Conservation (phyloP, 441 rosid species). For the Populus hybrid region DNA sequence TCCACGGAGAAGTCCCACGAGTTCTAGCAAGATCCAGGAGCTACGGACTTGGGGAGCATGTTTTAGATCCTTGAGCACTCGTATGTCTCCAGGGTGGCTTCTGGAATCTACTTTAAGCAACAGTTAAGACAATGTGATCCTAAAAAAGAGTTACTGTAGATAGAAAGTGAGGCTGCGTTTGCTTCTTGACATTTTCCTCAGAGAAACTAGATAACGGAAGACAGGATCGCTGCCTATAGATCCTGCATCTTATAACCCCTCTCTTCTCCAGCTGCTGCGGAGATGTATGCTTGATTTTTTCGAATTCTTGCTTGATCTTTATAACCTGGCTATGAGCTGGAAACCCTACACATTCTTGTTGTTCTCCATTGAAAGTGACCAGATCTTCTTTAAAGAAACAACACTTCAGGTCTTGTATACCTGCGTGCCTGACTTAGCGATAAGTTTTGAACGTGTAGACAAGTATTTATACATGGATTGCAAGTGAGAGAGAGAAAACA, state of each 20-base stretch:
- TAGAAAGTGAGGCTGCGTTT: conserved; percentile 6
- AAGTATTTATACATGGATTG: neutral
- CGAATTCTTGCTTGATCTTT: conserved; percentile 49
- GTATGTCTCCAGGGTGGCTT: conserved; percentile 50
- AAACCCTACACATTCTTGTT: conserved; percentile 21
- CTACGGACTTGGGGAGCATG: no score
- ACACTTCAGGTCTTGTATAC: conserved; percentile 6
- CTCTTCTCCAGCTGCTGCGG: conserved; percentile 39
- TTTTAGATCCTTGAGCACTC: conserved; percentile 11
- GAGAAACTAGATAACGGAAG: no score
- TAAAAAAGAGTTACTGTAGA: conserved; percentile 12
- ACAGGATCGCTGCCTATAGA: conserved; percentile 38
- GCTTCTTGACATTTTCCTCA: no score
- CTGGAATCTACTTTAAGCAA: conserved; percentile 34
- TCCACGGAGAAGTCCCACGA: conserved; percentile 75
- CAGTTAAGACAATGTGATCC: conserved; percentile 13
- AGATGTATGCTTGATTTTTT: conserved; percentile 39
- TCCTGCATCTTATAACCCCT: conserved; percentile 21
- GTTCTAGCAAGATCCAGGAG: conserved; percentile 42
- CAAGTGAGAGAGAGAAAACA: neutral
- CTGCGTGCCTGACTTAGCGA: neutral
- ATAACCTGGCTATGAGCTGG: conserved; percentile 56
- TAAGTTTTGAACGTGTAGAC: neutral
- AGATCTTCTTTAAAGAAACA: neutral
- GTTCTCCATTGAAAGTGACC: conserved; percentile 12